Conservation (phyloP, 257 asterid genomes). For the Phtheirospermum japonicum region DNA sequence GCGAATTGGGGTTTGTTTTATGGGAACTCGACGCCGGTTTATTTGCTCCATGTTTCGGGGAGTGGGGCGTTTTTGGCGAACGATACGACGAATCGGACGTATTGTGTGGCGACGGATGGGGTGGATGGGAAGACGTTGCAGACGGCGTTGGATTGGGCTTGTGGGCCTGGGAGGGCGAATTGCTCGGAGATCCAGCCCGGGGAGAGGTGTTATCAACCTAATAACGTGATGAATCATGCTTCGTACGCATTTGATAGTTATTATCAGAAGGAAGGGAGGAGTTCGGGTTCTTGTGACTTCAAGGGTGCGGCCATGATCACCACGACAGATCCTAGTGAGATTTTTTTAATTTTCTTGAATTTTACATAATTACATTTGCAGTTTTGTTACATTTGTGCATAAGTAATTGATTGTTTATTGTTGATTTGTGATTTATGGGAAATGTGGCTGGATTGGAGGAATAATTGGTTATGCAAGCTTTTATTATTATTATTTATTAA, state of each 20-base stretch:
- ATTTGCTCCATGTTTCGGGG: slow-evolving; percentile 89
- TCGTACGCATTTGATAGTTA: slow-evolving; percentile 92
- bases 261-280: slow-evolving; percentile 73
- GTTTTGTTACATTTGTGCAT: slow-evolving; percentile 7
- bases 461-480: background rate
- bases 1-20: slow-evolving; percentile 93
- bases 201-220: slow-evolving; percentile 89
- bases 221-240: slow-evolving; percentile 81
- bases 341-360: background rate
- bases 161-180: slow-evolving; percentile 96
- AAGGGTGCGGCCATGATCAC: slow-evolving; percentile 97
- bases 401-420: slow-evolving; percentile 6
- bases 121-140: slow-evolving; percentile 69
- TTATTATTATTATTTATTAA: too few relatives aligned
- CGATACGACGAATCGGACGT: slow-evolving; percentile 84
- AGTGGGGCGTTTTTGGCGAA: slow-evolving; percentile 92
- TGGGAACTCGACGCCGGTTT: slow-evolving; percentile 81
- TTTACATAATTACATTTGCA: background rate
- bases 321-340: slow-evolving; percentile 97
- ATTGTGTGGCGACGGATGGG: slow-evolving; percentile 73
- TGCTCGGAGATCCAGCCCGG: slow-evolving; percentile 97
- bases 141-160: slow-evolving; percentile 97
- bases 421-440: background rate
- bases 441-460: slow-evolving; percentile 8
- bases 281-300: slow-evolving; percentile 86